A percentile compares a stretch with the other conserved stretches of the same genome.
Evolutionary conservation across 331 rosid species (phyloP).

Genomic region (Quercus tomentella): DNA sequence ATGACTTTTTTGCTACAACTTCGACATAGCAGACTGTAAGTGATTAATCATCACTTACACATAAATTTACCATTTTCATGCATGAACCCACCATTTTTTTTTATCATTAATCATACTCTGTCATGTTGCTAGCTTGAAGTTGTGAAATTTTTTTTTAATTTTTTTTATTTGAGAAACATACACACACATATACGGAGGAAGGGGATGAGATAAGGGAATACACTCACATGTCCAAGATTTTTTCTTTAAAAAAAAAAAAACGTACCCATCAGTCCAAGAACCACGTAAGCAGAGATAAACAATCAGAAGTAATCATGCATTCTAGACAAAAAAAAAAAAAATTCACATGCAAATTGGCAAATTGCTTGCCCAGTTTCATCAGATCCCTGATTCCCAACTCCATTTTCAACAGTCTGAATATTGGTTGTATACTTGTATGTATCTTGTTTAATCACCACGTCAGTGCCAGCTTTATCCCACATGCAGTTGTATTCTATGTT

Average conservation of each 20-base stretch:
- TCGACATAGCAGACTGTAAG: rapidly evolving
- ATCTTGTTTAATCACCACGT: not conserved
- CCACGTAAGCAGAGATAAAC: slow-evolving; percentile 38
- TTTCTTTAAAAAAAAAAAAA: too few species aligned
- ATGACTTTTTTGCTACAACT: too few species aligned
- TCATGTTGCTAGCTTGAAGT: rapidly evolving
- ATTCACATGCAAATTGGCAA: slow-evolving; percentile 14
- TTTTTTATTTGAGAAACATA: too few species aligned
- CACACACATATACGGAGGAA: too few species aligned
- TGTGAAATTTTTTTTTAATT: too few species aligned
- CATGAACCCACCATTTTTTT: too few species aligned
- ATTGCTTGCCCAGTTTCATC: not conserved
- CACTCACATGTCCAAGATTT: too few species aligned
- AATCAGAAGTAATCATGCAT: slow-evolving; percentile 11
- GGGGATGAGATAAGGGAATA: too few species aligned
- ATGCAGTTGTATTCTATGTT: slow-evolving; percentile 8
- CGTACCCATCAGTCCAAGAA: not conserved
- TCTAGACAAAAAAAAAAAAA: not conserved
- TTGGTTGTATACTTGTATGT: too few species aligned
- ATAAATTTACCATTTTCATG: rapidly evolving
- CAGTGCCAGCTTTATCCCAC: slow-evolving; percentile 60
- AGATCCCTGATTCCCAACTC: not conserved
- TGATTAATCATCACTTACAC: too few species aligned
- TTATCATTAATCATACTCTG: too few species aligned
- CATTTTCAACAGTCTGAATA: not conserved